phyloP scores from a whole-genome alignment of 345 rosid species.

The Cardamine occulta region DNA sequence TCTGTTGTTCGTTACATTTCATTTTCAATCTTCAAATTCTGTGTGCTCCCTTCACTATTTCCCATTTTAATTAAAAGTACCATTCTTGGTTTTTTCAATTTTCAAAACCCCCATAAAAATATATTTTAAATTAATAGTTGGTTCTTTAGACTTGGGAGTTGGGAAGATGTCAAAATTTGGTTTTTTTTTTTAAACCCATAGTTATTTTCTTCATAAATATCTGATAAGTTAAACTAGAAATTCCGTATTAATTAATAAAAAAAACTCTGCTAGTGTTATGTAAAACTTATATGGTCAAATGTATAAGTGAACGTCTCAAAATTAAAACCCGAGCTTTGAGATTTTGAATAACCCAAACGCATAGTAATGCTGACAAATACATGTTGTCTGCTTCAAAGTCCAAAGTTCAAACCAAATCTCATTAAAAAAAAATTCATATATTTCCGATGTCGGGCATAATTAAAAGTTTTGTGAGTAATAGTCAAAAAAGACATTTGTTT shows the following conservation, averaged over 20 bases:
- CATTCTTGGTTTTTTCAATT: conserved; percentile 13
- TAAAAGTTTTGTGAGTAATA: neutral
- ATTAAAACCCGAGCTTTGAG: neutral
- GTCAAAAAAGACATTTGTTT: conserved; percentile 36
- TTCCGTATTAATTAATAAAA: neutral
- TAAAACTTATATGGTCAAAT: neutral
- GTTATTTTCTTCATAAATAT: neutral
- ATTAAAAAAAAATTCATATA: neutral
- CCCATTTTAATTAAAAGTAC: neutral
- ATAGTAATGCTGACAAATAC: neutral
- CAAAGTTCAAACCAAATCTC: neutral
- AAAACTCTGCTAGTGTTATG: neutral
- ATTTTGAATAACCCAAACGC: neutral
- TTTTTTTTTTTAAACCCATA: no score
- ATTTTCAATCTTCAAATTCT: conserved; percentile 38
- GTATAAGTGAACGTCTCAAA: neutral
- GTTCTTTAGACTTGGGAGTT: neutral
- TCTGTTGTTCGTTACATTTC: conserved; percentile 32
- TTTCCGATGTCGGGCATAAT: neutral
- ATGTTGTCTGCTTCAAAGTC: neutral
- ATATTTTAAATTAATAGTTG: neutral
- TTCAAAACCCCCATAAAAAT: neutral
- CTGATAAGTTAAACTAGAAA: neutral
- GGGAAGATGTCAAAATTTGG: no score
- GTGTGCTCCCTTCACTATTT: conserved; percentile 36